Evolutionary conservation across 2,329 filamentous ascomycete genomes (phyloP).

Genomic region (Colletotrichum simmondsii): DNA sequence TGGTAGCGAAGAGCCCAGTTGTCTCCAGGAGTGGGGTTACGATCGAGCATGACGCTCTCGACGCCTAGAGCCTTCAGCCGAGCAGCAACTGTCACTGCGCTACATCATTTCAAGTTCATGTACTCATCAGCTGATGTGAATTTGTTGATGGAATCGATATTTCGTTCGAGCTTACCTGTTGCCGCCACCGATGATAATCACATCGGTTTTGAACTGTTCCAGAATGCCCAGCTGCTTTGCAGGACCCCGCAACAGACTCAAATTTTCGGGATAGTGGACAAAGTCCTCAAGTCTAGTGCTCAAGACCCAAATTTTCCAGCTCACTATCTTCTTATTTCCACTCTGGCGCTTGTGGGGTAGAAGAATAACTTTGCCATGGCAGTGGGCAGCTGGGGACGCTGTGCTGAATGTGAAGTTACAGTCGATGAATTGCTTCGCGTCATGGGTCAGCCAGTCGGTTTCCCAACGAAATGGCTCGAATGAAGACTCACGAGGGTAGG

Average conservation of each 20-base stretch:
- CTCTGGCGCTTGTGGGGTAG: slow-evolving; percentile 37
- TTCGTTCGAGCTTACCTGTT: slow-evolving; percentile 40
- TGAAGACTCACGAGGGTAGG: neutral
- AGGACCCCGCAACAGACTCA: slow-evolving; percentile 37
- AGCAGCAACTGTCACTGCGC: slow-evolving; percentile 45
- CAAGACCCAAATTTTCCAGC: slow-evolving; percentile 48
- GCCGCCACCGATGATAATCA: slow-evolving; percentile 47
- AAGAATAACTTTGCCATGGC: slow-evolving; percentile 45
- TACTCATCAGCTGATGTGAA: neutral
- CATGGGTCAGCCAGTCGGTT: neutral
- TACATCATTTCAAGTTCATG: neutral
- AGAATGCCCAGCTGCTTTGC: slow-evolving; percentile 31
- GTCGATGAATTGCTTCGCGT: slow-evolving; percentile 18
- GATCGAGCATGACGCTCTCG: slow-evolving; percentile 47
- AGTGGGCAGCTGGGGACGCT: slow-evolving; percentile 38
- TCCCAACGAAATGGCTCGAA: no score
- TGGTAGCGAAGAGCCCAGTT: slow-evolving; percentile 53
- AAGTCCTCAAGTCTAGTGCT: slow-evolving; percentile 43
- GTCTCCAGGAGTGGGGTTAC: slow-evolving; percentile 47
- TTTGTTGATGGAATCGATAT: neutral
- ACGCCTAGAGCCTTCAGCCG: slow-evolving; percentile 51
- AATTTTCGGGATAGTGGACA: slow-evolving; percentile 41
- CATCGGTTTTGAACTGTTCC: slow-evolving; percentile 43
- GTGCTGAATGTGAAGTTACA: slow-evolving; percentile 45
- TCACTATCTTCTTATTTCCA: neutral